phyloP scores from a whole-genome alignment of 2,329 filamentous ascomycete species.

The Didymella sp. region DNA sequence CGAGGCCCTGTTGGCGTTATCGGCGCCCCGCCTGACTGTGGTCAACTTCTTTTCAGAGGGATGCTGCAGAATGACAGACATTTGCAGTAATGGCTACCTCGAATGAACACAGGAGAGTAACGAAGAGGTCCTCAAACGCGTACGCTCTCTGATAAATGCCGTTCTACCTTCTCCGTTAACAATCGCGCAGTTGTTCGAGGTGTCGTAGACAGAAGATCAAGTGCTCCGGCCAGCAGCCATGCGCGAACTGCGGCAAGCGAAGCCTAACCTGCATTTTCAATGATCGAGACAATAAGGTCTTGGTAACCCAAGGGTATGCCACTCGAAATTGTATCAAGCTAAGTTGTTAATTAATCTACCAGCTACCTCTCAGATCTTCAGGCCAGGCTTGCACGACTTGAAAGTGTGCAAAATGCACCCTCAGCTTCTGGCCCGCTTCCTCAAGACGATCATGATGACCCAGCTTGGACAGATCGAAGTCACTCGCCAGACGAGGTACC shows the following conservation, averaged over 20 bases:
- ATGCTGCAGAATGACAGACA: constrained; percentile 9
- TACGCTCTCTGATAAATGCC: constrained; percentile 7
- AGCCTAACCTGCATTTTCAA: constrained; percentile 39
- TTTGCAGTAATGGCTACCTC: constrained; percentile 27
- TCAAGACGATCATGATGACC: constrained; percentile 4
- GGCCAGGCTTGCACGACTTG: constrained; percentile 31
- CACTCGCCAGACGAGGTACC: constrained; percentile 17
- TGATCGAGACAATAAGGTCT: constrained; percentile 43
- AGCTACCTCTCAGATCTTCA: constrained; percentile 41
- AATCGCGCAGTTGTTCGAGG: constrained; percentile 32
- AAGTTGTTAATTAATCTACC: background rate
- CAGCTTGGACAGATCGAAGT: constrained; percentile 3
- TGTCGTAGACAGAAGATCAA: constrained; percentile 44
- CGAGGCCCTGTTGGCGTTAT: constrained; percentile 14
- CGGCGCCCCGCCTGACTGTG: constrained; percentile 9
- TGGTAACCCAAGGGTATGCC: constrained; percentile 38
- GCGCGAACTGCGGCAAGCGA: constrained; percentile 38
- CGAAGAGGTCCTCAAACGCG: constrained; percentile 38
- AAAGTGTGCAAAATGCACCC: constrained; percentile 12
- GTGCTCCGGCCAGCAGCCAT: constrained; percentile 43
- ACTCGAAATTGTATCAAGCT: background rate
- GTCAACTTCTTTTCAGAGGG: background rate
- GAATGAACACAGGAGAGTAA: constrained; percentile 32
- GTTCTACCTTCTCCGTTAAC: background rate
- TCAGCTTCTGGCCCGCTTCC: background rate